These are phyloP conservation scores for Gossypium davidsonii DNA, from an alignment of 441 rosid species.

Conservation along the genomic window DNA sequence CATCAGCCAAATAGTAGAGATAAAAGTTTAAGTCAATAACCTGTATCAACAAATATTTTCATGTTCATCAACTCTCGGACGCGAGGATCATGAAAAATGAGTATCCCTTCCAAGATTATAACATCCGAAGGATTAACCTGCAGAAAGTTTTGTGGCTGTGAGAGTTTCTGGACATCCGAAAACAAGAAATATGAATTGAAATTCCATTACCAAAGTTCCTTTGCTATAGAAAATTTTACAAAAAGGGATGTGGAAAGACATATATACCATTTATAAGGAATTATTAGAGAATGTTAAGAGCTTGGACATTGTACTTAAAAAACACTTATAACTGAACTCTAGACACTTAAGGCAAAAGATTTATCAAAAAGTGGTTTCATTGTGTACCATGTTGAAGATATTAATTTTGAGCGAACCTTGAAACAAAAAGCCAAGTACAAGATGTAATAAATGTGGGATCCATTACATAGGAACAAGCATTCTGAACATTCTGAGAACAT, in stretches of 20 bases:
- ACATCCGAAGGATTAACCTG: constrained; percentile 98
- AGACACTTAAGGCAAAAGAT: neutral
- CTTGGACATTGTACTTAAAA: constrained; percentile 27
- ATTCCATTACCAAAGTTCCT: neutral
- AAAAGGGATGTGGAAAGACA: neutral
- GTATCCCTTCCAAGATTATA: constrained; percentile 94
- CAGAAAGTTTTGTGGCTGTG: constrained; percentile 18
- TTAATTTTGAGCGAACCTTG: neutral
- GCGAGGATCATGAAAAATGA: constrained; percentile 82
- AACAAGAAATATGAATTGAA: neutral
- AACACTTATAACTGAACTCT: neutral
- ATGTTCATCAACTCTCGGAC: constrained; percentile 92
- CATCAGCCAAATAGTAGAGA: neutral
- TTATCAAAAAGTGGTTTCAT: neutral
- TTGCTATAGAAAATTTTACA: neutral
- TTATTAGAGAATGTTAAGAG: neutral
- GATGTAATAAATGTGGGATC: neutral
- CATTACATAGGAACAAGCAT: neutral
- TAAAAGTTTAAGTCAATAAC: constrained; percentile 30
- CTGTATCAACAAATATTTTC: constrained; percentile 99
- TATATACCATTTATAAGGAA: neutral
- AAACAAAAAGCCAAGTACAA: neutral
- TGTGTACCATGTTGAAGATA: neutral
- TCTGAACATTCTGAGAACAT: constrained; percentile 14
- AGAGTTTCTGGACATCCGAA: neutral